phyloP scores from a whole-genome alignment of 73 alveolate genomes.

The Diophrys appendiculata region DNA sequence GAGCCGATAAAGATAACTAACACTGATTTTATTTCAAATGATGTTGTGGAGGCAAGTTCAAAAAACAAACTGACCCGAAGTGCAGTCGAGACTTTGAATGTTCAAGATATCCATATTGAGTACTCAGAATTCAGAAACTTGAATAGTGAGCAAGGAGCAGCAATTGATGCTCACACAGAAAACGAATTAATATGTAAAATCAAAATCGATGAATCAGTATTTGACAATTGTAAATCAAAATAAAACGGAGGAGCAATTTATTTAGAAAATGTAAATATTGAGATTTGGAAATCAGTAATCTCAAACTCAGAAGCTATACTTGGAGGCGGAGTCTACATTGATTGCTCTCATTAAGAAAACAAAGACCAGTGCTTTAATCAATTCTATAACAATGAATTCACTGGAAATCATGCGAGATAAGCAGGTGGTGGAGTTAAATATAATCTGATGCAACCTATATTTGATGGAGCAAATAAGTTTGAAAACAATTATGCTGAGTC shows the following conservation, averaged over 20 bases:
- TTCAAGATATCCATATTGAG: no score
- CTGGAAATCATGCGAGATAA: background rate
- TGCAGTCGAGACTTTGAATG: no score
- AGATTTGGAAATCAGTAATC: background rate
- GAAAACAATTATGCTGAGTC: background rate
- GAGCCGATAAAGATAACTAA: no score
- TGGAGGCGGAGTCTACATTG: background rate
- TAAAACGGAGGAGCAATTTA: background rate
- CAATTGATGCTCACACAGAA: background rate
- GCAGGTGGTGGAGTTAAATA: background rate
- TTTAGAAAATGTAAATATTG: background rate
- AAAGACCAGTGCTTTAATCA: background rate
- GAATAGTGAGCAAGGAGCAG: background rate
- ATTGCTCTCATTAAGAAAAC: background rate
- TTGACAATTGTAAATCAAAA: background rate
- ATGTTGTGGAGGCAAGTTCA: no score
- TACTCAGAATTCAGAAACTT: no score
- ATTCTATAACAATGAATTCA: background rate
- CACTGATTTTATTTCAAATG: no score
- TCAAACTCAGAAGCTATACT: background rate
- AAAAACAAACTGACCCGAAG: no score
- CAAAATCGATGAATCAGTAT: background rate
- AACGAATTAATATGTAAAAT: background rate
- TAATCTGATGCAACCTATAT: background rate
- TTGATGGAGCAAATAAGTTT: background rate